Evolutionary conservation across 129 eudicot species (phyloP).

Genomic region (Pseudognaphalium luteoalbum): DNA sequence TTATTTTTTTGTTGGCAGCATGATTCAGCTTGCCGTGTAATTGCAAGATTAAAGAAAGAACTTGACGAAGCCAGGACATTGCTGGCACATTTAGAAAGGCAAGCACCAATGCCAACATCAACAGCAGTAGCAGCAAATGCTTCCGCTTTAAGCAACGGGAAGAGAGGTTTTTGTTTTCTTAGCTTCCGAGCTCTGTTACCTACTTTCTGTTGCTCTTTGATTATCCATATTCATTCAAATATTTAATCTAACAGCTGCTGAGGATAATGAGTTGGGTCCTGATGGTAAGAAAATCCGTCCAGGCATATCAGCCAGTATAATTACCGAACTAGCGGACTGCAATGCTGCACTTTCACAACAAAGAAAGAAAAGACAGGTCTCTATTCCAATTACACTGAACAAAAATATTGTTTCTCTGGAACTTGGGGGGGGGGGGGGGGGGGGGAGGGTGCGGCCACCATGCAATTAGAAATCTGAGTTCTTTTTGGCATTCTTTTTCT

Average conservation of each 20-base stretch:
- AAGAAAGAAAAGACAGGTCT: slow-evolving; percentile 94
- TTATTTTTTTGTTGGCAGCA: slow-evolving; percentile 56
- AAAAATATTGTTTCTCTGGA: background rate
- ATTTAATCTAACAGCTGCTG: slow-evolving; percentile 53
- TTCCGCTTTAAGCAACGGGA: slow-evolving; percentile 83
- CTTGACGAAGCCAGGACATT: slow-evolving; percentile 92
- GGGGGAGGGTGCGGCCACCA: no score
- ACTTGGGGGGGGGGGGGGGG: background rate
- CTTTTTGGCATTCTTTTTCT: background rate
- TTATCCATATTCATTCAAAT: background rate
- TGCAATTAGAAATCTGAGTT: background rate
- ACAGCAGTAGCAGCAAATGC: slow-evolving; percentile 48
- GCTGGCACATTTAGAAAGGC: slow-evolving; percentile 87
- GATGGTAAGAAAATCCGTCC: slow-evolving; percentile 70
- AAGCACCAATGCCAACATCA: slow-evolving; percentile 64
- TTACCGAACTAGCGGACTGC: slow-evolving; percentile 81
- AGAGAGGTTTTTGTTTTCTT: slow-evolving; percentile 63
- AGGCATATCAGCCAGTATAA: slow-evolving; percentile 67
- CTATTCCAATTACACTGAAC: background rate
- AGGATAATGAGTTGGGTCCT: slow-evolving; percentile 77
- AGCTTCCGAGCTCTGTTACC: slow-evolving; percentile 4
- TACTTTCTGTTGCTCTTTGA: background rate
- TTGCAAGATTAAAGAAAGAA: slow-evolving; percentile 98
- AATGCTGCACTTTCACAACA: slow-evolving; percentile 88
- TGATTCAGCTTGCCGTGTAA: slow-evolving; percentile 99